These are phyloP conservation scores for Kwoniella sp. DNA, from an alignment of 768 basidiomycete species.

Conservation along the genomic window DNA sequence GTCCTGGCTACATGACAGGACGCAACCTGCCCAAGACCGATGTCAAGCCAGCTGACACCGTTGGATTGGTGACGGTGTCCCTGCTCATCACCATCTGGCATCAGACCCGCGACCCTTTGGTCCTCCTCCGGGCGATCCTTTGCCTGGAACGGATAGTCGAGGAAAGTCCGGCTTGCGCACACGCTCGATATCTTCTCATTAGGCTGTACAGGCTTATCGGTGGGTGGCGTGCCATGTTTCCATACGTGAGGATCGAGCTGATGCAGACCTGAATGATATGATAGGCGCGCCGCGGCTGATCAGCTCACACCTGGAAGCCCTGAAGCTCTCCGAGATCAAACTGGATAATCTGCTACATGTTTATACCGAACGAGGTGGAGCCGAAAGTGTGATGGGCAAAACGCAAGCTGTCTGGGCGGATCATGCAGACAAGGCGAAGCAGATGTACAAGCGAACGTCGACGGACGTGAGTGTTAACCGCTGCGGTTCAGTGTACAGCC, in stretches of 20 bases:
- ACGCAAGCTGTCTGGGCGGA: slow-evolving; percentile 5
- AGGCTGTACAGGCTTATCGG: slow-evolving; percentile 39
- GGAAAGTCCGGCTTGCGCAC: slow-evolving; percentile 24
- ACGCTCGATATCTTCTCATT: slow-evolving; percentile 33
- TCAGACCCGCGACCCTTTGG: neutral
- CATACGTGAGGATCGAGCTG: slow-evolving; percentile 6
- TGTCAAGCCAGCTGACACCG: slow-evolving; percentile 26
- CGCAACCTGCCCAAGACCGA: slow-evolving; percentile 31
- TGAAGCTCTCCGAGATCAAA: slow-evolving; percentile 32
- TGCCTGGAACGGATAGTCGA: slow-evolving; percentile 22
- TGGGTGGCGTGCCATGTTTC: slow-evolving; percentile 11
- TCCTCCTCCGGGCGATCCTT: slow-evolving; percentile 22
- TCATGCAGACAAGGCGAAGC: slow-evolving; percentile 14
- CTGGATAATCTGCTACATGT: slow-evolving; percentile 33
- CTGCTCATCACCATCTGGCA: slow-evolving; percentile 12
- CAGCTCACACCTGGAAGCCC: slow-evolving; percentile 1
- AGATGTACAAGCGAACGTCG: slow-evolving; percentile 21
- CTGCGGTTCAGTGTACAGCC: neutral
- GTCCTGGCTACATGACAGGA: slow-evolving; percentile 15
- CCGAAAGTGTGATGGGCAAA: slow-evolving; percentile 16
- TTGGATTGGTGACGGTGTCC: slow-evolving; percentile 19
- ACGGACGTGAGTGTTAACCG: slow-evolving; percentile 21
- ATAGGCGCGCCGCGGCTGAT: slow-evolving; percentile 16
- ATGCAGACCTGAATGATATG: neutral
- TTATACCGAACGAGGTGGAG: slow-evolving; percentile 23